phyloP scores from a whole-genome alignment of 1,284 basidiomycete species.

The Polyporus tsugae region DNA sequence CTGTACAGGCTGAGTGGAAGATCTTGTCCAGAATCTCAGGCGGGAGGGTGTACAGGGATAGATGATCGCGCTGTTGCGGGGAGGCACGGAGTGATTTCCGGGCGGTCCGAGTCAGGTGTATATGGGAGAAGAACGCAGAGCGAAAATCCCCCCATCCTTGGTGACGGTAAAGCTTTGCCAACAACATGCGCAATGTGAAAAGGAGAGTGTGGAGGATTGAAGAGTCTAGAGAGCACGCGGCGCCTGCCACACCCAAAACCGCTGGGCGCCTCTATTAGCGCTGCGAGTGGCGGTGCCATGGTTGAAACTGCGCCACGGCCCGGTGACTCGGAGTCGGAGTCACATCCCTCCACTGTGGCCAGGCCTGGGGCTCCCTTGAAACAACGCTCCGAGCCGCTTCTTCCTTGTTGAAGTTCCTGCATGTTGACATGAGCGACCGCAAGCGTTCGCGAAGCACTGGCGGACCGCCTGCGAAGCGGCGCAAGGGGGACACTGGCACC shows the following conservation, averaged over 20 bases:
- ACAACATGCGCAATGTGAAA: background rate
- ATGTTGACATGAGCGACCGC: conserved; percentile 13
- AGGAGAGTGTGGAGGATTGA: background rate
- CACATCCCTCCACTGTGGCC: background rate
- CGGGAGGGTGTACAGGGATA: conserved; percentile 3
- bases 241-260: no score
- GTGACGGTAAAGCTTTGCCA: background rate
- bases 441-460: conserved; percentile 1
- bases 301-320: background rate
- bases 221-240: no score
- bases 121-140: no score
- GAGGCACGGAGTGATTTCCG: background rate
- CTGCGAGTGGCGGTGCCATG: background rate
- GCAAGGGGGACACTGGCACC: conserved; percentile 38
- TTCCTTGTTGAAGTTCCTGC: background rate
- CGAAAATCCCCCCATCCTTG: background rate
- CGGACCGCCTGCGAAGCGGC: conserved; percentile 41
- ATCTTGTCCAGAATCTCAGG: conserved; percentile 16
- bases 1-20: conserved; percentile 10
- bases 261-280: background rate
- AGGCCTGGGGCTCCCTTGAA: no score
- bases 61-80: background rate
- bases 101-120: background rate
- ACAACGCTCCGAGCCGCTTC: background rate
- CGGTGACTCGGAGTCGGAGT: no score